Evolutionary conservation across 2,329 filamentous ascomycete genomes (phyloP).

Genomic region (Pseudodiploospora longispora): DNA sequence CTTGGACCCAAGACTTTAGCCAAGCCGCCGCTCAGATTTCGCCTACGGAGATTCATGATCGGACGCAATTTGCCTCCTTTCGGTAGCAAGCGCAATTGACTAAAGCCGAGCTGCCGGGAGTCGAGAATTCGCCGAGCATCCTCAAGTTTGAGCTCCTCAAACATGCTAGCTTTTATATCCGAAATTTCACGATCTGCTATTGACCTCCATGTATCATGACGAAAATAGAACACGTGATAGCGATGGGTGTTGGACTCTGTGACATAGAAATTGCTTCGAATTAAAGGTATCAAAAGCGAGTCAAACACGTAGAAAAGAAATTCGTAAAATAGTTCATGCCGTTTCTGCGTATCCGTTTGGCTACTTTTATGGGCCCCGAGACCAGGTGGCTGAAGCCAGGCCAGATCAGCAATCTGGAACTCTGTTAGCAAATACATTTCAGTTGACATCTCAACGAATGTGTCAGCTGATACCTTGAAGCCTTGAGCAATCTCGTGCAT

Average conservation of each 20-base stretch:
- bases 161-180: slow-evolving; percentile 61
- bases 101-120: slow-evolving; percentile 62
- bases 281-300: slow-evolving; percentile 78
- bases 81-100: slow-evolving; percentile 72
- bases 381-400: slow-evolving; percentile 61
- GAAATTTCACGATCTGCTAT: slow-evolving; percentile 66
- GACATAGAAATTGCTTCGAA: slow-evolving; percentile 85
- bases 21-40: slow-evolving; percentile 36
- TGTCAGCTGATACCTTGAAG: slow-evolving; percentile 53
- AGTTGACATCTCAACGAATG: not conserved
- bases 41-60: slow-evolving; percentile 76
- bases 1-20: slow-evolving; percentile 52
- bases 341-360: slow-evolving; percentile 64
- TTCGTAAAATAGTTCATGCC: slow-evolving; percentile 71
- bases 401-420: slow-evolving; percentile 53
- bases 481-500: slow-evolving; percentile 71
- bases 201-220: slow-evolving; percentile 82
- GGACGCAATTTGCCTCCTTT: slow-evolving; percentile 70
- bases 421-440: not conserved
- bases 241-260: slow-evolving; percentile 80
- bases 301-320: slow-evolving; percentile 91
- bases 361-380: slow-evolving; percentile 49
- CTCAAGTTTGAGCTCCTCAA: slow-evolving; percentile 62
- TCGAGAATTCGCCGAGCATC: slow-evolving; percentile 51
- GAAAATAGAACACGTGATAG: slow-evolving; percentile 83